Evolutionary conservation across 352 stramenopile species (phyloP), one percentile per base, ranked within the genome.

Genomic region (Globisporangium parvum): DNA sequence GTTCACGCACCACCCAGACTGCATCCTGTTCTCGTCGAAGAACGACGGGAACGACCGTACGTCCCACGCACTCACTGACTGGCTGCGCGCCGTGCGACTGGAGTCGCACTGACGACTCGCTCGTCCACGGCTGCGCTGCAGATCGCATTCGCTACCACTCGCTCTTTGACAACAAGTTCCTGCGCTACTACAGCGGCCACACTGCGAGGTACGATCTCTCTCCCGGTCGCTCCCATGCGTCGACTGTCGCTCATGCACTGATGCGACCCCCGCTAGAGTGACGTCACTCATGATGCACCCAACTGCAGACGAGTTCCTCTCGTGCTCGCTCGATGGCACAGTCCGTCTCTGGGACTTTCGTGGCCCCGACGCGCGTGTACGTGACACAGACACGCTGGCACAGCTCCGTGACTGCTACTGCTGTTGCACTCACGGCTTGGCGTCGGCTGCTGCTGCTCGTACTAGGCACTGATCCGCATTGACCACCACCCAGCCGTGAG

Each of bases 91-190:
- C 26, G 26, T 28, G 2, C 26, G 26, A 28, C 26, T 28, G 17
- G 31, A 23, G 5, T 14, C 2, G 18, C 39, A 20, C 39, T 21
- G 15, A 21, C 39, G 18, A 3, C 3, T 21, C 18, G 20, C 21
- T 17, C 26, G 24, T 18, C 11, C 23, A n/a, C 21, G 46, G 6
- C 37, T 50, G 11, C 24, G 2, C 5, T 6, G 15, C 48, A 93
- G 84, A 90, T 49, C 73, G 82, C 50, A 88, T 95, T 53, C 80
- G 85, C 12, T 95, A 95, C 66, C 85, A 95, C 55, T 95, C 85
- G 52, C 75, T 92, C 55, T 95, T 88, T 37, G 85, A 95, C 73
- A 95, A 95, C 67, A 85, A 91, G 45, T 95, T 93, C 55, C 73
- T 95, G 21, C 82, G 85, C n/a, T 93, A 92, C 62, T 93, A 88